Evolutionary conservation across 177 flowering plant species (phyloP), one percentile per base, ranked within the genome.

Genomic region (Vitis hybrid): DNA sequence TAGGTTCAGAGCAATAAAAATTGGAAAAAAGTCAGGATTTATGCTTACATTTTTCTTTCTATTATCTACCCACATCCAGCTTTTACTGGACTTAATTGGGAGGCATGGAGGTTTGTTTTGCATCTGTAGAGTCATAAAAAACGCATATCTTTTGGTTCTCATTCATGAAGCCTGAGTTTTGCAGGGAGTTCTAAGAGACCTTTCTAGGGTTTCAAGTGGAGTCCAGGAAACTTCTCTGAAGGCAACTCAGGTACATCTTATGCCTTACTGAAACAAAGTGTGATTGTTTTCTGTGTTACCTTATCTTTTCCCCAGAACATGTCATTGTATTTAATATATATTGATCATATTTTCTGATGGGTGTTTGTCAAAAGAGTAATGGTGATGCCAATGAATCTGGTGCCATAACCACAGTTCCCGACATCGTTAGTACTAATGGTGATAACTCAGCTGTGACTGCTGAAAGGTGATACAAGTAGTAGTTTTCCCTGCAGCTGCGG

Each of bases 101-200:
- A 35, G 46, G 46, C 46, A 35, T 35, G 46, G 27, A 35, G 46
- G 46, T 35, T 35, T 35, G 46, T 35, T 35, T 35, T 35, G 46
- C 46, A 0, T 35, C 46, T 35, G 46, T 35, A 35, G 8, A 35
- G 46, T 35, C 41, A 35, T 35, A 35, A 35, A 35, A 35, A 35
- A 4, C 0, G 6, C 46, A 0, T 9, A n/a, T 35, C n/a, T 46
- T 13, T 13, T 63, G 14, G 11, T 63, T 63, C 9, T 11, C 32
- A 61, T 61, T 60, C 49, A 61, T 64, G 3, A 59, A 55, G 32
- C 4, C 27, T 61, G 49, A 21, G 27, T 68, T 72, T 61, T 73
- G 73, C 78, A 86, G 89, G 89, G 89, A 73, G 57, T 77, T 15
- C 41, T 86, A 46, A 78, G 85, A 68, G 86, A 82, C 65, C 83